Evolutionary conservation across 169 alveolate species (phyloP).

Genomic region (Eimeria brunetti): DNA sequence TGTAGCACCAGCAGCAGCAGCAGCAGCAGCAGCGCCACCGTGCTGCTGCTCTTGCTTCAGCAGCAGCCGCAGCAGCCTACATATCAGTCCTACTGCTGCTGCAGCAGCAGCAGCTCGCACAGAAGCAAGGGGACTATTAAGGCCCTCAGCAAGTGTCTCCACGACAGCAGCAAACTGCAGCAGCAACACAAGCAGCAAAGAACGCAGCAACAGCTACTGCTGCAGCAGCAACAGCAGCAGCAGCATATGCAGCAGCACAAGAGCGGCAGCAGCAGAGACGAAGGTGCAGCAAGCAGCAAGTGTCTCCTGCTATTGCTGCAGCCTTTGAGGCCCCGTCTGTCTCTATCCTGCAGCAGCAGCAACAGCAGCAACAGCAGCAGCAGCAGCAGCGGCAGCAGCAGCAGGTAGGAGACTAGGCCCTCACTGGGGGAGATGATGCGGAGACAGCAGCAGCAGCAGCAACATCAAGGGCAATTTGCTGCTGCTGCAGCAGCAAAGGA

Average conservation of each 20-base stretch:
- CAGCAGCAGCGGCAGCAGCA: conserved; percentile 1
- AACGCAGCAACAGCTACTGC: not conserved
- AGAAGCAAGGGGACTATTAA: not conserved
- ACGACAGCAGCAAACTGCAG: conserved; percentile 28
- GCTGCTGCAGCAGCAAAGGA: conserved; percentile 14
- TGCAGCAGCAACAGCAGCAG: not conserved
- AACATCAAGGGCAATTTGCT: conserved; percentile 1
- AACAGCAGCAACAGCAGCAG: not conserved
- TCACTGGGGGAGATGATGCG: conserved; percentile 2
- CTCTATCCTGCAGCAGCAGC: not conserved
- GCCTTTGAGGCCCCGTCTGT: not conserved
- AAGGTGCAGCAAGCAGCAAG: no score
- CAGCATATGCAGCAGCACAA: not conserved
- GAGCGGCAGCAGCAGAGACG: not conserved
- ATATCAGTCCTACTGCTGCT: conserved; percentile 12
- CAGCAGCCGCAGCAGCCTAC: conserved; percentile 50
- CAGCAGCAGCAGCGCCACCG: not conserved
- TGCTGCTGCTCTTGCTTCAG: not conserved
- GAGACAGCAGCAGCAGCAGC: not conserved
- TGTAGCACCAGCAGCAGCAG: not conserved
- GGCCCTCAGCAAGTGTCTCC: conserved; percentile 20
- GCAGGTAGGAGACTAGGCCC: not conserved
- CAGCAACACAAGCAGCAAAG: not conserved
- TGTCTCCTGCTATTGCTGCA: not conserved
- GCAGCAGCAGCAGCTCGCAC: conserved; percentile 22